These are phyloP conservation scores for Sphaerulina musiva DNA, from an alignment of 2,329 filamentous ascomycete species.

Conservation along the genomic window DNA sequence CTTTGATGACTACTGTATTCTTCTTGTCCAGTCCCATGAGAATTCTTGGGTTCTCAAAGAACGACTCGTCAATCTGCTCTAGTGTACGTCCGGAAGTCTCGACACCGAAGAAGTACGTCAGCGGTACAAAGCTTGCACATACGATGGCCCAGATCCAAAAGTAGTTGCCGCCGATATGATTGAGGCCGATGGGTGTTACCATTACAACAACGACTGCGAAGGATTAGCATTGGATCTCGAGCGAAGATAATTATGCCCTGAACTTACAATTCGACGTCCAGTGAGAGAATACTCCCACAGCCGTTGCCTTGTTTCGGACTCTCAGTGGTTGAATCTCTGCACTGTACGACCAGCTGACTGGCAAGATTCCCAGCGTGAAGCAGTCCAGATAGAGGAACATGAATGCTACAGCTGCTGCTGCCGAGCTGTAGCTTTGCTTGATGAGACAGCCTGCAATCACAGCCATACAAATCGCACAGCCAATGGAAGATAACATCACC, in stretches of 20 bases:
- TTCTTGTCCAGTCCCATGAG: conserved; percentile 33
- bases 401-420: conserved; percentile 33
- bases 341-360: conserved; percentile 38
- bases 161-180: conserved; percentile 42
- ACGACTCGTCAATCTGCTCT: conserved; percentile 29
- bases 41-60: conserved; percentile 30
- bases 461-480: conserved; percentile 33
- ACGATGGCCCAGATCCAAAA: conserved; percentile 52
- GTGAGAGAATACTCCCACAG: conserved; percentile 44
- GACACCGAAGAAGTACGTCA: conserved; percentile 37
- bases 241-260: not conserved
- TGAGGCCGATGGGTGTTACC: conserved; percentile 24
- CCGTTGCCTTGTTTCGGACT: conserved; percentile 45
- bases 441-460: conserved; percentile 33
- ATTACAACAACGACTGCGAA: not conserved
- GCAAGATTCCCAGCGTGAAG: conserved; percentile 46
- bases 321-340: conserved; percentile 46
- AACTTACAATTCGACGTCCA: conserved; percentile 43
- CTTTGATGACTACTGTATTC: conserved; percentile 19
- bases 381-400: conserved; percentile 51
- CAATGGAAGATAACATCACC: conserved; percentile 29
- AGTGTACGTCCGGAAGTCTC: conserved; percentile 28
- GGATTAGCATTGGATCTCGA: not conserved
- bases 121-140: conserved; percentile 46
- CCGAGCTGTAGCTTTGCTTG: conserved; percentile 24